These are phyloP conservation scores for Pyracantha coccinea DNA, from an alignment of 331 rosid species.

Conservation along the genomic window DNA sequence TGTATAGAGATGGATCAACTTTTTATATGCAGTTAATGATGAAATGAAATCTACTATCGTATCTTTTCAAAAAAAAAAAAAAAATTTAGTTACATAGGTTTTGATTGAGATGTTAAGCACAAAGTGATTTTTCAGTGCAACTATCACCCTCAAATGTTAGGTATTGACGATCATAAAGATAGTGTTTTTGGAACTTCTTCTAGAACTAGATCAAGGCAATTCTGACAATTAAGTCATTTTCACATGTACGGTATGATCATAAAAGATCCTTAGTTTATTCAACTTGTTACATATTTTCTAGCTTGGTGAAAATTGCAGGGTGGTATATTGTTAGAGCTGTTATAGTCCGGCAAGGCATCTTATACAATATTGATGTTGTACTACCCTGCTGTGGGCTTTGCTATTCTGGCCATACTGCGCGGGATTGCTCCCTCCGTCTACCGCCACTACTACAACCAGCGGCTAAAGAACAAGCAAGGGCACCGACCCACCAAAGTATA, in stretches of 20 bases:
- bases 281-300: background rate
- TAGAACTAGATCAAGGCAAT: background rate
- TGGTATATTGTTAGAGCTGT: slow-evolving; percentile 44
- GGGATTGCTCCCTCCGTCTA: slow-evolving; percentile 40
- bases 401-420: slow-evolving; percentile 43
- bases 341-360: slow-evolving; percentile 53
- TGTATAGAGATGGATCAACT: too few relatives aligned
- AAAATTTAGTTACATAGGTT: background rate
- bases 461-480: background rate
- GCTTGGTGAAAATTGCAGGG: slow-evolving; percentile 34
- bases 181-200: background rate
- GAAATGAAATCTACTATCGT: too few relatives aligned
- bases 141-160: background rate
- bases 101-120: background rate
- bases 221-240: background rate
- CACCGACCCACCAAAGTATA: background rate
- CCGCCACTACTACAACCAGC: slow-evolving; percentile 10
- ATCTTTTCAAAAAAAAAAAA: too few relatives aligned
- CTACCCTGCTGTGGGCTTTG: slow-evolving; percentile 48
- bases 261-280: background rate
- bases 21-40: too few relatives aligned
- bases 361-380: slow-evolving; percentile 37
- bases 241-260: background rate
- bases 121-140: background rate
- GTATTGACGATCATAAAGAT: background rate